Evolutionary conservation across 768 basidiomycete genomes (phyloP), one percentile per base, ranked within the genome.

Genomic region (Kwoniella dendrophila): DNA sequence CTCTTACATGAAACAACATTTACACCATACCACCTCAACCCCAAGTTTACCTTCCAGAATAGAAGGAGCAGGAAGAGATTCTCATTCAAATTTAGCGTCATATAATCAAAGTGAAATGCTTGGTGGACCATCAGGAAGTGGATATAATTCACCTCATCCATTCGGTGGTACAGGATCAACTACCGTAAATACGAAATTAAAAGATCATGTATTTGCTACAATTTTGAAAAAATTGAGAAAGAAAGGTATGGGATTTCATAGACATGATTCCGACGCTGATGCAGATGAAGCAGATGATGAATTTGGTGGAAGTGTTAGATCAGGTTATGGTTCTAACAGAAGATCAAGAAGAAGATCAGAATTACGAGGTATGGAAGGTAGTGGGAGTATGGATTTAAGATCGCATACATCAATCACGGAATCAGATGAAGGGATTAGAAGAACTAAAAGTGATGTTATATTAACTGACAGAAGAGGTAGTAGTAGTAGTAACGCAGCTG

Each of bases 121-220:
- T 20, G 41, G 41, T 8, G 56, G 56, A 4, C 45, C 24, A 1
- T 43, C 44, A 1, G 58, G 56, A 11, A 68, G 67, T 38, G 66
- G 71, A 4, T 63, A 67, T 26, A 62, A 41, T 30, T 67, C 74
- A 0, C 74, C 74, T 27, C 71, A 71, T 43, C 67, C 71, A 2
- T 92, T 92, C 68, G 90, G 89, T 33, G 95, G 94, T 2, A 90
- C 88, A 1, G 95, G 95, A 1, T 91, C 90, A 14, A 98, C 96
- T 4, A 85, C 87, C 55, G 93, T 97, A 62, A 98, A 99, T 78
- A 92, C 89, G 38, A 90, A 86, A 76, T 82, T 99, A 60, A 94
- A 93, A 79, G 93, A 98, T 73, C 92, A 95, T 69, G 92, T 99
- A 47, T 95, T 99, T 75, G 89, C 86, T 63, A 89, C 90, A 18